phyloP scores from a whole-genome alignment of 2,329 filamentous ascomycete species.

The Nothophoma quercina region DNA sequence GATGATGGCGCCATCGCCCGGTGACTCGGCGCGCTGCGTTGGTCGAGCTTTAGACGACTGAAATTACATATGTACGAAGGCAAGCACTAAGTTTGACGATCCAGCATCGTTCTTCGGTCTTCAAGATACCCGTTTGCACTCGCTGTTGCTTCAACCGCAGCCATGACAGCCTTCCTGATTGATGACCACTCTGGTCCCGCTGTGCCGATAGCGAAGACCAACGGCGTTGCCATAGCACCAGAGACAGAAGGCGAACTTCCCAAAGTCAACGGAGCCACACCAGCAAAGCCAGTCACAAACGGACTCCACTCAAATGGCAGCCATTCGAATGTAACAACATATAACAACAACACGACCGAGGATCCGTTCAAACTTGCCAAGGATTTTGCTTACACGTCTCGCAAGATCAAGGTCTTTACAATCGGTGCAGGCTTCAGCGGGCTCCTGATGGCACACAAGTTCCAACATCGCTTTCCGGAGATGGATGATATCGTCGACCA shows the following conservation, averaged over 20 bases:
- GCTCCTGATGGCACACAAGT: slow-evolving; percentile 44
- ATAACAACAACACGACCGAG: slow-evolving; percentile 5
- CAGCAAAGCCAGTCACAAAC: slow-evolving; percentile 14
- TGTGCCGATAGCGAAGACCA: not conserved
- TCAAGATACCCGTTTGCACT: slow-evolving; percentile 9
- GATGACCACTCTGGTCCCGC: slow-evolving; percentile 13
- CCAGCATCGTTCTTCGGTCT: not conserved
- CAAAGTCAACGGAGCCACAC: slow-evolving; percentile 13
- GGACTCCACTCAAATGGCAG: slow-evolving; percentile 10
- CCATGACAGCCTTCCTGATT: slow-evolving; percentile 23
- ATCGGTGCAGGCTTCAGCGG: slow-evolving; percentile 47
- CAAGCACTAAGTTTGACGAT: not conserved
- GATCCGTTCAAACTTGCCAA: slow-evolving; percentile 30
- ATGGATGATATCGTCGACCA: slow-evolving; percentile 34
- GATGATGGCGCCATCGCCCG: not conserved
- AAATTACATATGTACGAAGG: slow-evolving; percentile 3
- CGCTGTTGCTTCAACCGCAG: slow-evolving; percentile 2
- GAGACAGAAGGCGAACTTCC: slow-evolving; percentile 21
- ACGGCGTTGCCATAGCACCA: not conserved
- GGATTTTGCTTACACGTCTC: slow-evolving; percentile 27
- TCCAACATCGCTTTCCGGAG: slow-evolving; percentile 41
- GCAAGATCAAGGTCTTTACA: slow-evolving; percentile 32
- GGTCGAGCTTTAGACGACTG: not conserved
- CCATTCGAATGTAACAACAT: not conserved
- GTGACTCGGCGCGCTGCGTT: not conserved